Percentiles rank a stretch among this genome's conserved stretches.
Conservation (phyloP, 805 yeast species). For the Wickerhamomyces chaumierensis region DNA sequence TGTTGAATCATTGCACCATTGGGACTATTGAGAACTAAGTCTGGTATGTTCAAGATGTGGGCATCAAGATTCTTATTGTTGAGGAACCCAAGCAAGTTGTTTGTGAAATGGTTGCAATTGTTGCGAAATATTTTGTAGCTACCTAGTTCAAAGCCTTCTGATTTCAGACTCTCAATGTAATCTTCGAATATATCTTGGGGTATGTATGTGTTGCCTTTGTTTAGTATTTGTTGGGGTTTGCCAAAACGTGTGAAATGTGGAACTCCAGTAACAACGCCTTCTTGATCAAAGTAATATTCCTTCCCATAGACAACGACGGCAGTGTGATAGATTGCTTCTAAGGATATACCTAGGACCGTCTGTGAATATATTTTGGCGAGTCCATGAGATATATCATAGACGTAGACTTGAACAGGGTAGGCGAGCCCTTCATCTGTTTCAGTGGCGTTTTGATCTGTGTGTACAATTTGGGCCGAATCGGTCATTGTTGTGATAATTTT, state of each 20-base stretch:
- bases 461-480: no score
- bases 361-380: conserved; percentile 41
- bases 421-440: no score
- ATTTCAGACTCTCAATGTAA: conserved; percentile 36
- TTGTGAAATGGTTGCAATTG: conserved; percentile 60
- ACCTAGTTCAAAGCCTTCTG: conserved; percentile 26
- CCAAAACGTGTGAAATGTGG: conserved; percentile 42
- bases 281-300: conserved; percentile 51
- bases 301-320: conserved; percentile 40
- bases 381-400: conserved; percentile 55
- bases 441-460: no score
- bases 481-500: no score
- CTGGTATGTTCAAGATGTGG: conserved; percentile 40
- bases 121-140: conserved; percentile 48
- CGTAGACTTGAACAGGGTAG: conserved; percentile 19
- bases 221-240: conserved; percentile 37
- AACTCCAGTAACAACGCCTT: conserved; percentile 38
- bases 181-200: conserved; percentile 42
- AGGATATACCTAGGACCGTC: conserved; percentile 36
- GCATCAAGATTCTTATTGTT: conserved; percentile 45
- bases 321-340: conserved; percentile 63
- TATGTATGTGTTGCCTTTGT: conserved; percentile 41
- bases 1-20: conserved; percentile 37
- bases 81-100: conserved; percentile 43
- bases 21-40: conserved; percentile 36